Conservation (phyloP, 1,139 yeast genomes). For the Yamadazyma sp. region DNA sequence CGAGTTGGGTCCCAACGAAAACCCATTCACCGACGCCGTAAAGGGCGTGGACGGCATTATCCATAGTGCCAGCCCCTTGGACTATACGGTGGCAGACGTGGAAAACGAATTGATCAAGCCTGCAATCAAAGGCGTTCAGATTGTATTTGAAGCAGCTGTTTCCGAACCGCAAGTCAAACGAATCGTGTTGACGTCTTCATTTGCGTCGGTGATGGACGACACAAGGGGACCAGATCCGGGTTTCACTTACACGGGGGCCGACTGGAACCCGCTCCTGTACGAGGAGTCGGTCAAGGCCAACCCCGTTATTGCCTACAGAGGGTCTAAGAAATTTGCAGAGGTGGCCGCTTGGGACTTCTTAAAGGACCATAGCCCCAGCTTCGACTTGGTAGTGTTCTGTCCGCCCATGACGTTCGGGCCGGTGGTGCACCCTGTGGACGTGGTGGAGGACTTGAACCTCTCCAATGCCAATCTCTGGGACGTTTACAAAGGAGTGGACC, state of each 20-base stretch:
- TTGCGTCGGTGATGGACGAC: slow-evolving; percentile 21
- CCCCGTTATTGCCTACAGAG: slow-evolving; percentile 39
- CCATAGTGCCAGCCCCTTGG: slow-evolving; percentile 22
- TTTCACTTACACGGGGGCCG: slow-evolving; percentile 24
- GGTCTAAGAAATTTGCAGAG: slow-evolving; percentile 42
- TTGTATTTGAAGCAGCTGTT: slow-evolving; percentile 24
- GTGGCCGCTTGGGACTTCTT: slow-evolving; percentile 37
- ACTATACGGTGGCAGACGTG: slow-evolving; percentile 17
- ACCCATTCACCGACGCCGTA: slow-evolving; percentile 20
- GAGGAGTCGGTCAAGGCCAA: slow-evolving; percentile 36
- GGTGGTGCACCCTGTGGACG: slow-evolving; percentile 32
- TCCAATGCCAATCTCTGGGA: slow-evolving; percentile 22
- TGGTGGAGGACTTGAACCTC: slow-evolving; percentile 22
- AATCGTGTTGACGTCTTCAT: slow-evolving; percentile 33
- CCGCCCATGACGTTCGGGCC: slow-evolving; percentile 56
- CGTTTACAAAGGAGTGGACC: slow-evolving; percentile 12
- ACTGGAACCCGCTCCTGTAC: slow-evolving; percentile 34
- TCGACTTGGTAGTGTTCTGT: slow-evolving; percentile 44
- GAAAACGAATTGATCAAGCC: slow-evolving; percentile 24
- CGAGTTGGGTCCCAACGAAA: slow-evolving; percentile 13
- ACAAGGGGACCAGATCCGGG: slow-evolving; percentile 20
- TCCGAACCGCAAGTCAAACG: slow-evolving; percentile 24
- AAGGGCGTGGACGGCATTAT: slow-evolving; percentile 20
- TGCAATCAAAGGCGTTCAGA: slow-evolving; percentile 24
- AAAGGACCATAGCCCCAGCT: slow-evolving; percentile 31